These are phyloP conservation scores for Aspergillus luchuensis DNA, from an alignment of 2,329 filamentous ascomycete species.

Conservation along the genomic window DNA sequence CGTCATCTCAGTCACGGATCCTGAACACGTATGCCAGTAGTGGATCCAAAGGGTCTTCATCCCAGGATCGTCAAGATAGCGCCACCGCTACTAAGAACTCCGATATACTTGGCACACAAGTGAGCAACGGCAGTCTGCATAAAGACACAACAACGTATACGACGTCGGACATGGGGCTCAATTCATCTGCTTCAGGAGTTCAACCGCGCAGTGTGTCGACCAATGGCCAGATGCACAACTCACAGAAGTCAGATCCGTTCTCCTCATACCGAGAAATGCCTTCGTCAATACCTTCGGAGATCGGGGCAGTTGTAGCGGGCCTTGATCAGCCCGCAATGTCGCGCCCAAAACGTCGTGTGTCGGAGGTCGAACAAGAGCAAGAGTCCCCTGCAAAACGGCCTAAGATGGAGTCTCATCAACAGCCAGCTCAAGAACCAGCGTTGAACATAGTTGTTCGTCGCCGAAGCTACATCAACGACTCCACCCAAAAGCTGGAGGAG, in stretches of 20 bases:
- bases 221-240: constrained; percentile 11
- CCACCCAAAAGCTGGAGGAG: constrained; percentile 24
- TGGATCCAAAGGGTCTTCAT: constrained; percentile 18
- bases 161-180: constrained; percentile 21
- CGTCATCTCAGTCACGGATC: constrained; percentile 39
- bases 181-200: constrained; percentile 28
- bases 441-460: constrained; percentile 24
- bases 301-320: constrained; percentile 2
- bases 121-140: constrained; percentile 19
- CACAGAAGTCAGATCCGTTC: constrained; percentile 23
- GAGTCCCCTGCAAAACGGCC: constrained; percentile 20
- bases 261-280: constrained; percentile 23
- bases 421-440: constrained; percentile 1
- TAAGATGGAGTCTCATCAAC: not conserved
- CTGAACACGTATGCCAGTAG: constrained; percentile 35
- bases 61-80: constrained; percentile 18
- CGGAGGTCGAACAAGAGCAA: constrained; percentile 14
- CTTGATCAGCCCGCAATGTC: constrained; percentile 7
- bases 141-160: constrained; percentile 21
- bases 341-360: constrained; percentile 19
- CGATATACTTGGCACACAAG: constrained; percentile 27
- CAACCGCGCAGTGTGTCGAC: constrained; percentile 18
- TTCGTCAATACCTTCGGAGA: constrained; percentile 16
- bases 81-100: constrained; percentile 8
- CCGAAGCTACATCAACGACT: constrained; percentile 24